These are phyloP conservation scores for Hyphopichia homilentoma DNA, from an alignment of 805 yeast species.

Conservation along the genomic window DNA sequence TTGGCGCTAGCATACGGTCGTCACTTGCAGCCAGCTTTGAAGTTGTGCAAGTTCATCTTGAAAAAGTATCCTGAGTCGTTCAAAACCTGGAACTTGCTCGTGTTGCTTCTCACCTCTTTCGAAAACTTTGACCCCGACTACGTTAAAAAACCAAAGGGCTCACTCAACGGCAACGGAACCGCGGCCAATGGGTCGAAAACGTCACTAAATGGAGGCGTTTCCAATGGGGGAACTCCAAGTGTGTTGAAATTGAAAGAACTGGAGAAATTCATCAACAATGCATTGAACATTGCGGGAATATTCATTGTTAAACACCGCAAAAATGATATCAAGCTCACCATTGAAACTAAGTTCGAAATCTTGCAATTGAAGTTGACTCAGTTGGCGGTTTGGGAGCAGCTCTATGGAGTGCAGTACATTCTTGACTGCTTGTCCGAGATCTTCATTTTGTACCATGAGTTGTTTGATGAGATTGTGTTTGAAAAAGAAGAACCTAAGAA, in stretches of 20 bases:
- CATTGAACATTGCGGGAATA: constrained; percentile 41
- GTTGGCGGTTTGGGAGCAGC: constrained; percentile 61
- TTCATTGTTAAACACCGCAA: constrained; percentile 26
- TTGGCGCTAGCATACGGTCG: constrained; percentile 43
- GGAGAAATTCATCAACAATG: constrained; percentile 53
- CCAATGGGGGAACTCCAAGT: neutral
- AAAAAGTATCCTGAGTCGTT: constrained; percentile 52
- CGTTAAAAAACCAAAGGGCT: constrained; percentile 3
- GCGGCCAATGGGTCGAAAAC: neutral
- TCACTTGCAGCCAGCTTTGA: constrained; percentile 40
- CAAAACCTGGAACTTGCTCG: constrained; percentile 64
- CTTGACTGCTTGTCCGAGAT: constrained; percentile 65
- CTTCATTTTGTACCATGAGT: constrained; percentile 51
- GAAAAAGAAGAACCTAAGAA: constrained; percentile 11
- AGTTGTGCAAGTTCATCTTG: constrained; percentile 46
- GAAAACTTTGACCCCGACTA: constrained; percentile 37
- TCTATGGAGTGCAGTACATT: constrained; percentile 54
- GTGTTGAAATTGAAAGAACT: constrained; percentile 36
- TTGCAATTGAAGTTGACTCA: constrained; percentile 73
- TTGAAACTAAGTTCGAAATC: constrained; percentile 43
- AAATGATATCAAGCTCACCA: constrained; percentile 18
- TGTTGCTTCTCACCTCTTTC: constrained; percentile 57
- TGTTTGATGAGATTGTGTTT: constrained; percentile 33
- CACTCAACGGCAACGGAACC: neutral
- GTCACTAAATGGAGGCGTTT: constrained; percentile 1